Evolutionary conservation across 306 rosid species (phyloP).

Genomic region (Prunus salicina): DNA sequence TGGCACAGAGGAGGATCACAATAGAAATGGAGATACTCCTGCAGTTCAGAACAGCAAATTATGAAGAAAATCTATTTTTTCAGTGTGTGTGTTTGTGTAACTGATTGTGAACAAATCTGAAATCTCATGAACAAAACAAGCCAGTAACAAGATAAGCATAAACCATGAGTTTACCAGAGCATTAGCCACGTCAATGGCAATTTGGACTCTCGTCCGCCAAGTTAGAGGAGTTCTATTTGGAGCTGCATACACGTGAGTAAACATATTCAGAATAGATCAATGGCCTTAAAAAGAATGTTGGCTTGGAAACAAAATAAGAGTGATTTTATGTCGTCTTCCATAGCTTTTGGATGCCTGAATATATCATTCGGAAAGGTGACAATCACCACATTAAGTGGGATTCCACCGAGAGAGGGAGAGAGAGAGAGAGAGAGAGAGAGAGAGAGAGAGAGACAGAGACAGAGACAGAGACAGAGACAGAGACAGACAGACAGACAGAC

Average conservation of each 20-base stretch:
- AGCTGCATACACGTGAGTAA: conserved; percentile 45
- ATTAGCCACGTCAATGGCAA: conserved; percentile 91
- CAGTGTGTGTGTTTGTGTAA: neutral
- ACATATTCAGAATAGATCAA: conserved; percentile 17
- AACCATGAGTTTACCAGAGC: conserved; percentile 68
- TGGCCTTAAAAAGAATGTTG: no score
- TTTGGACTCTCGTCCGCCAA: conserved; percentile 87
- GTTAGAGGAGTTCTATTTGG: conserved; percentile 73
- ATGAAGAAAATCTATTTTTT: conserved; percentile 7
- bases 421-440: no score
- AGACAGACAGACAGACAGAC: neutral
- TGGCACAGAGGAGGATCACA: conserved; percentile 97
- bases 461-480: no score
- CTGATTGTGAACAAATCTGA: neutral
- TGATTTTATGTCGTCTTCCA: neutral
- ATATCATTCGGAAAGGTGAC: neutral
- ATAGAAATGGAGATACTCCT: conserved; percentile 98
- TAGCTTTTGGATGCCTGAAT: neutral
- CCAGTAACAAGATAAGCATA: conserved; percentile 7
- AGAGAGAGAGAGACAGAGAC: neutral
- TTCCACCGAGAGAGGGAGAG: neutral
- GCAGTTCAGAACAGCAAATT: conserved; percentile 34
- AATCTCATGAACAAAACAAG: conserved; percentile 17
- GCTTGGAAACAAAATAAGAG: neutral
- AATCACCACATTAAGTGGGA: neutral